Evolutionary conservation across 345 rosid genomes (phyloP).

Genomic region (Populus tremula): DNA sequence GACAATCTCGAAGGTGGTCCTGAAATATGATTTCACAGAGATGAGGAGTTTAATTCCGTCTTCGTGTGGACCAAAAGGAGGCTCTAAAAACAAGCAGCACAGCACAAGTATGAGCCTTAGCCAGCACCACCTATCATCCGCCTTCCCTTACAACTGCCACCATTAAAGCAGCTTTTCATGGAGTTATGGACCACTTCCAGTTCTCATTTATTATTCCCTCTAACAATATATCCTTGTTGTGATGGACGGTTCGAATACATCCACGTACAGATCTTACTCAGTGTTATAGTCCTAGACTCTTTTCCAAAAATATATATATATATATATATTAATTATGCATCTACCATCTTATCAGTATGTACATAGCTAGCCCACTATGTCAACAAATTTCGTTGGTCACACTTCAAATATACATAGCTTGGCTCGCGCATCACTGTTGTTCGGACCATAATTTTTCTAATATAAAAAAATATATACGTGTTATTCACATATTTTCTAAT

Average conservation of each 20-base stretch:
- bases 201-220: slow-evolving; percentile 22
- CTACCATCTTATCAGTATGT: no score
- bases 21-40: neutral
- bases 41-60: neutral
- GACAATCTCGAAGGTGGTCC: neutral
- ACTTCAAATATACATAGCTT: no score
- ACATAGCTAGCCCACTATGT: neutral
- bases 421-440: no score
- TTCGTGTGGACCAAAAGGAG: neutral
- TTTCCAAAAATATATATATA: no score
- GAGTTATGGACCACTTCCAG: slow-evolving; percentile 17
- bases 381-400: neutral
- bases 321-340: neutral
- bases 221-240: neutral
- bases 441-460: no score
- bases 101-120: no score
- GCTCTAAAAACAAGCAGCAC: no score
- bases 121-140: neutral
- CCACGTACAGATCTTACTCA: neutral
- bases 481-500: no score
- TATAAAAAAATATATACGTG: no score
- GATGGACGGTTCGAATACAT: neutral
- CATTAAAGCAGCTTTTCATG: neutral
- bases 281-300: neutral
- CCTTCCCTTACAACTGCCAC: neutral